Evolutionary conservation across 2,329 filamentous ascomycete genomes (phyloP).

Genomic region (Penicillium sp.): DNA sequence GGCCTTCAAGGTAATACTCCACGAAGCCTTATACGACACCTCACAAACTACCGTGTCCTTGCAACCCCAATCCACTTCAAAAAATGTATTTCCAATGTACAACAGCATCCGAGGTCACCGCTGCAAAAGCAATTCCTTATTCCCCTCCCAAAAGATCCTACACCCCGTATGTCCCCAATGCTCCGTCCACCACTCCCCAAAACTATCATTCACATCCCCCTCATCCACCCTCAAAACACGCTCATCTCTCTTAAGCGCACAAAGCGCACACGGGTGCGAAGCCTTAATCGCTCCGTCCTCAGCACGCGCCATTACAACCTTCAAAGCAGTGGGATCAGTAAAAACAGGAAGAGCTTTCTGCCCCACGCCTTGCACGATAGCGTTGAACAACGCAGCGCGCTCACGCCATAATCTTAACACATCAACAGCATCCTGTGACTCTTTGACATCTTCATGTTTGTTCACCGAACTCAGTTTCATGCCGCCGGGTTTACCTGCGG

Average conservation of each 20-base stretch:
- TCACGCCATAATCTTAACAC: slow-evolving; percentile 73
- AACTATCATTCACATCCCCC: slow-evolving; percentile 75
- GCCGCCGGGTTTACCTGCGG: slow-evolving; percentile 70
- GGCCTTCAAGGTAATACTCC: neutral
- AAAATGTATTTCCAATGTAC: neutral
- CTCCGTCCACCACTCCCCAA: slow-evolving; percentile 95
- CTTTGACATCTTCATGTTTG: slow-evolving; percentile 75
- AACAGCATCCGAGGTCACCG: slow-evolving; percentile 47
- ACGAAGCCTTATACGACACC: neutral
- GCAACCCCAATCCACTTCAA: neutral
- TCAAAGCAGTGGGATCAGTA: slow-evolving; percentile 48
- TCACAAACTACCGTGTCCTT: neutral
- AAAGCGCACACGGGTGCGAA: slow-evolving; percentile 75
- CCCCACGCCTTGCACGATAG: slow-evolving; percentile 50
- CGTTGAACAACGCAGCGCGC: slow-evolving; percentile 72
- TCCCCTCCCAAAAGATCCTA: slow-evolving; percentile 79
- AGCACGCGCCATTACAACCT: slow-evolving; percentile 62
- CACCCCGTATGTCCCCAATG: slow-evolving; percentile 82
- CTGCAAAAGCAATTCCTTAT: slow-evolving; percentile 69
- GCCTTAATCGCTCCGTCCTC: slow-evolving; percentile 70
- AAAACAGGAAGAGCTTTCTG: slow-evolving; percentile 65
- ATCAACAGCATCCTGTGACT: slow-evolving; percentile 82
- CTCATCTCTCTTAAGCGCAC: slow-evolving; percentile 85
- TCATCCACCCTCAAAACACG: slow-evolving; percentile 73
- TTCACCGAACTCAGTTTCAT: slow-evolving; percentile 92